Evolutionary conservation across 208 protist genomes (phyloP).

Genomic region (Crithidia sp.): DNA sequence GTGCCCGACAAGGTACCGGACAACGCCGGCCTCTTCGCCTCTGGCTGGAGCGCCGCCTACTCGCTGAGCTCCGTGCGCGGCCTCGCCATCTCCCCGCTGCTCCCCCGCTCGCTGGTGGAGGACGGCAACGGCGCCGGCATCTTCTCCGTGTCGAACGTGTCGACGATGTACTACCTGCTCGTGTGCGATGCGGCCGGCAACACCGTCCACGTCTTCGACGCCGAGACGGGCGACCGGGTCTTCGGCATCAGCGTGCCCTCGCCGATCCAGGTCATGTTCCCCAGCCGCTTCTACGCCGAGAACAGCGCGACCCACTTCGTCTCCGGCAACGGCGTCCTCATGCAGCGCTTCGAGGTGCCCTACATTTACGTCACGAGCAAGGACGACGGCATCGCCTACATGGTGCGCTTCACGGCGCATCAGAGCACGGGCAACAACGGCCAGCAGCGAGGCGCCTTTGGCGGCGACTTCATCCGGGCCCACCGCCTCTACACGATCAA

Average conservation of each 20-base stretch:
- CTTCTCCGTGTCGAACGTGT: conserved; percentile 49
- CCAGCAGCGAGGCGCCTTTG: conserved; percentile 34
- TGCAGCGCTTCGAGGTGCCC: conserved; percentile 53
- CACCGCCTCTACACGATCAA: conserved; percentile 59
- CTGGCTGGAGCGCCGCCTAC: conserved; percentile 75
- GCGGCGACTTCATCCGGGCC: conserved; percentile 37
- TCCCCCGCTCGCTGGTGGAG: conserved; percentile 76
- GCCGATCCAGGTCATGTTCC: conserved; percentile 88
- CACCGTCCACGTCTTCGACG: conserved; percentile 78
- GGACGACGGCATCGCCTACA: conserved; percentile 83
- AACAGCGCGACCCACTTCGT: conserved; percentile 12
- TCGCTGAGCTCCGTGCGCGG: conserved; percentile 80
- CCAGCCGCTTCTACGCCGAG: conserved; percentile 43
- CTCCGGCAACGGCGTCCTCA: conserved; percentile 9
- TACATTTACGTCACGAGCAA: conserved; percentile 91
- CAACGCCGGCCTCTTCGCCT: conserved; percentile 78
- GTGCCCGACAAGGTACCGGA: conserved; percentile 32
- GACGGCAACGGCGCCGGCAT: conserved; percentile 52
- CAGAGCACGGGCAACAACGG: conserved; percentile 26
- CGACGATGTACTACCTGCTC: conserved; percentile 73
- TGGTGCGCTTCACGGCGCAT: conserved; percentile 65
- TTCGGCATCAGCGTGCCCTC: conserved; percentile 77
- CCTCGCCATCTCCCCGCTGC: conserved; percentile 72
- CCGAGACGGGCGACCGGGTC: conserved; percentile 67
- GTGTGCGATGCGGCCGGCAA: conserved; percentile 80